Conservation (phyloP, 495 filamentous ascomycete genomes). For the Parmelia sp. region DNA sequence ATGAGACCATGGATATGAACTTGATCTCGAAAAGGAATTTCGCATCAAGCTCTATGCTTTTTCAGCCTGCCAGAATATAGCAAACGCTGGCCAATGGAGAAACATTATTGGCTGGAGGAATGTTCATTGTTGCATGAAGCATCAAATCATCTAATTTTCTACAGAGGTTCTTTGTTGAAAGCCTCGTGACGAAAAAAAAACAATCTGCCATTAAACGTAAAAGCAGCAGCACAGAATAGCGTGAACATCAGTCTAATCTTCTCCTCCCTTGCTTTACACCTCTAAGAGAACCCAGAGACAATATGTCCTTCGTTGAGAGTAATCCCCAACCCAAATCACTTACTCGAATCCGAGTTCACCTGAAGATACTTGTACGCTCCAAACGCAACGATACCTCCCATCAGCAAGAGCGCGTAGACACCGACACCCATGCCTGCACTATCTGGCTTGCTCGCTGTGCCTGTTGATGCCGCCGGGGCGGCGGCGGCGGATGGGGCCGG, state of each 20-base stretch:
- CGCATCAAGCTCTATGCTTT: neutral
- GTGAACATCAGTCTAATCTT: neutral
- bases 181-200: neutral
- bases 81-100: neutral
- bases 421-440: constrained; percentile 62
- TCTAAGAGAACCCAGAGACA: neutral
- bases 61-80: neutral
- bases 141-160: too few relatives aligned
- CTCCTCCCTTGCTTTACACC: neutral
- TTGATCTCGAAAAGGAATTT: neutral
- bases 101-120: neutral
- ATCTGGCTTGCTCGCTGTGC: constrained; percentile 43
- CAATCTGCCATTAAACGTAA: neutral
- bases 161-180: neutral
- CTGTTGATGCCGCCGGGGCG: constrained; percentile 37
- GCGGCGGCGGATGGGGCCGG: constrained; percentile 55
- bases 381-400: constrained; percentile 73
- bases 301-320: neutral
- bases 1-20: neutral
- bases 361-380: constrained; percentile 83
- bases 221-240: neutral
- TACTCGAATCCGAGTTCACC: constrained; percentile 35
- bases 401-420: constrained; percentile 72
- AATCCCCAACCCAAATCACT: neutral
- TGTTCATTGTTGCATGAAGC: neutral